Evolutionary conservation across 1,284 basidiomycete species (phyloP).

Genomic region (Cryptococcus depauperatus): DNA sequence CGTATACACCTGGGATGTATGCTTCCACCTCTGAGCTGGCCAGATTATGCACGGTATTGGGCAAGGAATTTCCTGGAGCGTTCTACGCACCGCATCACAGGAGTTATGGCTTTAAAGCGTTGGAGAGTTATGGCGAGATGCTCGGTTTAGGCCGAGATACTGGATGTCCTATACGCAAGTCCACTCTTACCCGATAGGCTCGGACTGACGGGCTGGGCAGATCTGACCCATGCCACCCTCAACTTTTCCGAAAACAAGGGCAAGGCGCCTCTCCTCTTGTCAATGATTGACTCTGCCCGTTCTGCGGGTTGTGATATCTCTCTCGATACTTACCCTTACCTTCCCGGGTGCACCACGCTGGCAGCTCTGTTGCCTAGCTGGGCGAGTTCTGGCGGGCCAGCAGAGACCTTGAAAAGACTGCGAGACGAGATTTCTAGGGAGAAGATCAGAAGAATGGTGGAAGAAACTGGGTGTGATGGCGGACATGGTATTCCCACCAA

Average conservation of each 20-base stretch:
- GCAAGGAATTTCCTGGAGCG: constrained; percentile 27
- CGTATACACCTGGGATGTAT: constrained; percentile 45
- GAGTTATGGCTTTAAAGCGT: constrained; percentile 34
- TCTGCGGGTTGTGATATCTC: constrained; percentile 28
- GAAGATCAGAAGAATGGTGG: constrained; percentile 35
- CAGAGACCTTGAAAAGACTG: constrained; percentile 29
- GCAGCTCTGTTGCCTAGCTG: constrained; percentile 36
- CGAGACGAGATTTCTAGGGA: constrained; percentile 23
- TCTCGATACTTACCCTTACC: constrained; percentile 43
- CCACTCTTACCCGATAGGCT: background rate
- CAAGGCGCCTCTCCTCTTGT: constrained; percentile 28
- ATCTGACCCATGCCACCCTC: constrained; percentile 42
- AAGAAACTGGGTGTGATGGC: constrained; percentile 40
- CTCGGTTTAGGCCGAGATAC: constrained; percentile 30
- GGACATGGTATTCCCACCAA: constrained; percentile 41
- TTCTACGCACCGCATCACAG: constrained; percentile 43
- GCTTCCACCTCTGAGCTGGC: constrained; percentile 38
- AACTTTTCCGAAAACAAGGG: constrained; percentile 42
- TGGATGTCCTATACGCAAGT: constrained; percentile 33
- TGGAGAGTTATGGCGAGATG: constrained; percentile 41
- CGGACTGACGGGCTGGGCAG: too few species aligned
- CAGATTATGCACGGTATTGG: constrained; percentile 25
- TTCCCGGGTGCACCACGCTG: constrained; percentile 42
- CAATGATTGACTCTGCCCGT: constrained; percentile 28
- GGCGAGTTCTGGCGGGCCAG: constrained; percentile 36